These are phyloP conservation scores for Gynostemma pentaphyllum DNA, from an alignment of 306 rosid genomes.

Conservation along the genomic window DNA sequence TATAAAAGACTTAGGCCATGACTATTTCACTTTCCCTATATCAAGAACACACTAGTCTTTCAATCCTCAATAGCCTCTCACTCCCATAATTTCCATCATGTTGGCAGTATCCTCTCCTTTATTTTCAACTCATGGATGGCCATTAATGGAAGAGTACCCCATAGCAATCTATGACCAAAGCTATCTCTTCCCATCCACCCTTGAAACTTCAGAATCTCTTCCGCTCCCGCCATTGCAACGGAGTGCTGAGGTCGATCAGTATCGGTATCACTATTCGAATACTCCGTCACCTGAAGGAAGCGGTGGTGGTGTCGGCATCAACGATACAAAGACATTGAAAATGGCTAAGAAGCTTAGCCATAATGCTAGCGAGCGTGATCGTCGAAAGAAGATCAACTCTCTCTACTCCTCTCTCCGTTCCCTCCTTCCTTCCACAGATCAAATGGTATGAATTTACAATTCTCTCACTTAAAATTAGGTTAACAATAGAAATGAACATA, in stretches of 20 bases:
- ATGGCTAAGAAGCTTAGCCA: conserved; percentile 54
- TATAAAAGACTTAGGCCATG: background rate
- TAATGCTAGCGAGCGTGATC: conserved; percentile 80
- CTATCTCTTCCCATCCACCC: background rate
- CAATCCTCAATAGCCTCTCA: background rate
- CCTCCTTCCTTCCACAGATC: conserved; percentile 43
- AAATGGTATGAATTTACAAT: conserved; percentile 31
- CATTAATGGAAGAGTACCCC: conserved; percentile 7
- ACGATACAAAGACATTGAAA: background rate
- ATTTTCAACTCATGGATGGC: conserved; percentile 21
- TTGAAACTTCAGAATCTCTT: conserved; percentile 6
- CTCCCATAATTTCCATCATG: conserved; percentile 9
- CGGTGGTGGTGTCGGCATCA: background rate
- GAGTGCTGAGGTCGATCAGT: background rate
- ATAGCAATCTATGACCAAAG: background rate
- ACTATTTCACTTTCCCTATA: background rate
- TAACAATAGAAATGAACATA: too few relatives aligned
- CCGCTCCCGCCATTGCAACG: background rate
- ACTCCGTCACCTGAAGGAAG: background rate
- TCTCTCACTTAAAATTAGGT: too few relatives aligned
- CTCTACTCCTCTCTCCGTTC: conserved; percentile 63
- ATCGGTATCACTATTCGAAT: background rate
- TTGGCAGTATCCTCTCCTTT: conserved; percentile 22
- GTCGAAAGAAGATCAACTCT: conserved; percentile 64
- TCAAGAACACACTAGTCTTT: background rate